A percentile compares a stretch with the other conserved stretches of the same genome.
These are phyloP conservation scores for Suillus subaureus DNA, from an alignment of 768 basidiomycete genomes.

Conservation along the genomic window DNA sequence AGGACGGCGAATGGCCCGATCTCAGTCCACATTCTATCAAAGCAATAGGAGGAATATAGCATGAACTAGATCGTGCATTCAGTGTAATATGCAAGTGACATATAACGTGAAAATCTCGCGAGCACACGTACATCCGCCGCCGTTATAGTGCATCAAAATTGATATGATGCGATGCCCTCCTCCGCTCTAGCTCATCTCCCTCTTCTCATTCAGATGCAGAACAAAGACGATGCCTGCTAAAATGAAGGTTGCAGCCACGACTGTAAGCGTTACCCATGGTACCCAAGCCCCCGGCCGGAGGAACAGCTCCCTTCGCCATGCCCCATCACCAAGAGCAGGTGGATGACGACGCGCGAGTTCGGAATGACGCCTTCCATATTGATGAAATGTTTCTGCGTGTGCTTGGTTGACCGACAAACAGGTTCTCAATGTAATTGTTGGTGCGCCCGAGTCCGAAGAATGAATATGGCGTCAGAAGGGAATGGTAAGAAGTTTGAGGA, in stretches of 20 bases:
- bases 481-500: constrained; percentile 89
- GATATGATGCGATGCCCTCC: constrained; percentile 90
- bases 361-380: constrained; percentile 97
- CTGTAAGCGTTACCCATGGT: constrained; percentile 92
- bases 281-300: constrained; percentile 98
- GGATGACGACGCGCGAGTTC: constrained; percentile 95
- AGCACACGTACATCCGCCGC: constrained; percentile 15
- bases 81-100: constrained; percentile 10
- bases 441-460: constrained; percentile 97
- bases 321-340: constrained; percentile 54
- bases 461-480: constrained; percentile 88
- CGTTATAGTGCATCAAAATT: constrained; percentile 91
- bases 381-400: constrained; percentile 72
- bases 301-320: constrained; percentile 89
- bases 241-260: constrained; percentile 70
- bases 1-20: not conserved
- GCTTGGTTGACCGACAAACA: constrained; percentile 94
- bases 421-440: constrained; percentile 99
- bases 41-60: not conserved
- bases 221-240: constrained; percentile 84
- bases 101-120: constrained; percentile 9
- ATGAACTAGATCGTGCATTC: constrained; percentile 7
- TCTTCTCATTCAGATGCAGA: constrained; percentile 92
- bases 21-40: not conserved
- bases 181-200: constrained; percentile 90